Evolutionary conservation across 495 filamentous ascomycete species (phyloP).

Genomic region (Penicillium silybi): DNA sequence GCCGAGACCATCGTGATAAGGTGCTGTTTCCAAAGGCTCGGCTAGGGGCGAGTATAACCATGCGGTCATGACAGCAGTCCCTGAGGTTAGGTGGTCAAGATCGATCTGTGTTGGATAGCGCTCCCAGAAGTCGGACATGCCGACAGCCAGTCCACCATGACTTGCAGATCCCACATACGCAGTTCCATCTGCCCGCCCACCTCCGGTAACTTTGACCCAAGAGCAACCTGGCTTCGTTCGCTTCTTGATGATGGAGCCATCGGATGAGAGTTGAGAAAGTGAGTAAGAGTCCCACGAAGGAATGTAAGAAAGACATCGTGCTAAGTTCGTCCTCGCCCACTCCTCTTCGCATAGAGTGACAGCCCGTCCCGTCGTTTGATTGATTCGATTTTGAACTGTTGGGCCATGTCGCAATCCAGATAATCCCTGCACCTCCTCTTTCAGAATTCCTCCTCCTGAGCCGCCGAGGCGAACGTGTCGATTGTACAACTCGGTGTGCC

Average conservation of each 20-base stretch:
- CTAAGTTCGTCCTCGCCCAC: constrained; percentile 11
- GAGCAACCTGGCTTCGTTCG: constrained; percentile 42
- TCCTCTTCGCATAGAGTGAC: constrained; percentile 3
- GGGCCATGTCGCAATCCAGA: constrained; percentile 40
- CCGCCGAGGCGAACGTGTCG: constrained; percentile 39
- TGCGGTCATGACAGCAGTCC: constrained; percentile 37
- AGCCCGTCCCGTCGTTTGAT: constrained; percentile 7
- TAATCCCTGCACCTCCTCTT: constrained; percentile 39
- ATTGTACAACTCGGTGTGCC: constrained; percentile 31
- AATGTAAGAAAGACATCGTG: constrained; percentile 23
- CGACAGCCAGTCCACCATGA: constrained; percentile 43
- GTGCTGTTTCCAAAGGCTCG: constrained; percentile 42
- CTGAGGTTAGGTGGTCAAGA: constrained; percentile 32
- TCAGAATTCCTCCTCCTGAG: constrained; percentile 31
- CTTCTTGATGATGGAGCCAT: constrained; percentile 50
- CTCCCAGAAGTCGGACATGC: constrained; percentile 50
- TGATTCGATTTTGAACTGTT: constrained; percentile 6
- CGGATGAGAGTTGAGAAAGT: constrained; percentile 42
- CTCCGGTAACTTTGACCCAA: constrained; percentile 49
- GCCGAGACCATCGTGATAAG: constrained; percentile 48
- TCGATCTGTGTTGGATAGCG: constrained; percentile 46
- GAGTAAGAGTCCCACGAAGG: constrained; percentile 47
- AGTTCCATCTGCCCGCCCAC: constrained; percentile 40
- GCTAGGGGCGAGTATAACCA: constrained; percentile 50
- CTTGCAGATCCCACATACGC: constrained; percentile 45